phyloP scores from a whole-genome alignment of 2,329 filamentous ascomycete species.

The Botryosphaeria dothidea region DNA sequence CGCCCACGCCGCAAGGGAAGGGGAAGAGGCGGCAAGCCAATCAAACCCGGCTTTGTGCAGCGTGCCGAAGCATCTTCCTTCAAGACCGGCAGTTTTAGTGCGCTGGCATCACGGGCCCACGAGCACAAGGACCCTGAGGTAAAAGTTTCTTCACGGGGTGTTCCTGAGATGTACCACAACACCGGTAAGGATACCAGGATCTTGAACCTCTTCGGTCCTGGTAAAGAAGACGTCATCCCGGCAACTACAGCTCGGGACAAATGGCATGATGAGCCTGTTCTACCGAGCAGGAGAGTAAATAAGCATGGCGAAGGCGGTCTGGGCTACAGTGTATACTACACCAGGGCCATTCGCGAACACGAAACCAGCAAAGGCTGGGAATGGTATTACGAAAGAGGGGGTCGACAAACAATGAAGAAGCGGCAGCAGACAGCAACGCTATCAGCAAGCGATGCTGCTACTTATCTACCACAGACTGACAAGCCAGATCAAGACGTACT shows the following conservation, averaged over 20 bases:
- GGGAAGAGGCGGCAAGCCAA: constrained; percentile 8
- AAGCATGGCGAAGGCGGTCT: constrained; percentile 38
- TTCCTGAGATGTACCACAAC: constrained; percentile 32
- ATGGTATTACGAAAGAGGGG: constrained; percentile 53
- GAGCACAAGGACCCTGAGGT: constrained; percentile 8
- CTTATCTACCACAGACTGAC: constrained; percentile 44
- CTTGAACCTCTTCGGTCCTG: constrained; percentile 53
- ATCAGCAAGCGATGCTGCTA: constrained; percentile 36
- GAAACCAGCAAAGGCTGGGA: constrained; percentile 52
- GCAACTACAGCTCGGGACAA: constrained; percentile 50
- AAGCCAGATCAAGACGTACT: constrained; percentile 42
- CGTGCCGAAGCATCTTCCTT: constrained; percentile 24
- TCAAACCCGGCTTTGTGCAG: constrained; percentile 15
- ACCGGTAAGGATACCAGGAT: constrained; percentile 46
- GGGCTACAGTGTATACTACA: constrained; percentile 46
- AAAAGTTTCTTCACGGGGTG: constrained; percentile 24
- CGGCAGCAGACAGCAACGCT: constrained; percentile 44
- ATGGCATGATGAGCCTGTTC: constrained; percentile 53
- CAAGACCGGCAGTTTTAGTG: constrained; percentile 23
- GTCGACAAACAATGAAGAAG: constrained; percentile 42
- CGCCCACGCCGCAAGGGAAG: background rate
- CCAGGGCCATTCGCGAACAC: constrained; percentile 40
- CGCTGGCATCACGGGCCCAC: constrained; percentile 19
- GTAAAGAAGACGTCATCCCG: constrained; percentile 50
- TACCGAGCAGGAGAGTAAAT: constrained; percentile 49